These are phyloP conservation scores for Berkeleyomyces rouxiae DNA, from an alignment of 2,329 filamentous ascomycete species.

Conservation along the genomic window DNA sequence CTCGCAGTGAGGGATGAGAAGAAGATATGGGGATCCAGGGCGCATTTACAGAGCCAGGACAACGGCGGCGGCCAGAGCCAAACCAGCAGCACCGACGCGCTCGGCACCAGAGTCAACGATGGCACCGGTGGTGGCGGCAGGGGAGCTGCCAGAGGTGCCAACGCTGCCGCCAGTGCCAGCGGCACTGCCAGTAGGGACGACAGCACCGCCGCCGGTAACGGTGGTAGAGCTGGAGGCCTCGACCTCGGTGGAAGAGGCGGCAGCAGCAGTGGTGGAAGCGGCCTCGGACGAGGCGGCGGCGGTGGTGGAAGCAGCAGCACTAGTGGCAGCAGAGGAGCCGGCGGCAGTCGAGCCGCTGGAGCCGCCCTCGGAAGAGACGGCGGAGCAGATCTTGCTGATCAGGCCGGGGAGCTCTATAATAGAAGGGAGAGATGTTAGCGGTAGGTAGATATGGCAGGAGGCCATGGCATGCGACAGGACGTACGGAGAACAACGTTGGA, in stretches of 20 bases:
- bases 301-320: constrained; percentile 14
- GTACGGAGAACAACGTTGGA: constrained; percentile 23
- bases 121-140: constrained; percentile 16
- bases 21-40: background rate
- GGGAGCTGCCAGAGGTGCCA: constrained; percentile 6
- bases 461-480: constrained; percentile 10
- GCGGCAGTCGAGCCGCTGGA: constrained; percentile 13
- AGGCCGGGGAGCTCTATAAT: constrained; percentile 16
- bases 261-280: background rate
- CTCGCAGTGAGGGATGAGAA: background rate
- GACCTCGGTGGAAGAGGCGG: background rate
- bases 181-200: background rate
- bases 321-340: constrained; percentile 11
- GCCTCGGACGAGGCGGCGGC: background rate
- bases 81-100: constrained; percentile 18
- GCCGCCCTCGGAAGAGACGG: constrained; percentile 12
- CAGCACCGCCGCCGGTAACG: background rate
- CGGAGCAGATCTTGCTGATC: constrained; percentile 18
- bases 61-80: constrained; percentile 19
- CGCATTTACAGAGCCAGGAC: constrained; percentile 20
- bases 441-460: background rate
- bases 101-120: constrained; percentile 15
- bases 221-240: background rate
- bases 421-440: constrained; percentile 9
- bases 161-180: background rate